These are phyloP conservation scores for Claviceps sp. DNA, from an alignment of 2,329 filamentous ascomycete genomes.

Conservation along the genomic window DNA sequence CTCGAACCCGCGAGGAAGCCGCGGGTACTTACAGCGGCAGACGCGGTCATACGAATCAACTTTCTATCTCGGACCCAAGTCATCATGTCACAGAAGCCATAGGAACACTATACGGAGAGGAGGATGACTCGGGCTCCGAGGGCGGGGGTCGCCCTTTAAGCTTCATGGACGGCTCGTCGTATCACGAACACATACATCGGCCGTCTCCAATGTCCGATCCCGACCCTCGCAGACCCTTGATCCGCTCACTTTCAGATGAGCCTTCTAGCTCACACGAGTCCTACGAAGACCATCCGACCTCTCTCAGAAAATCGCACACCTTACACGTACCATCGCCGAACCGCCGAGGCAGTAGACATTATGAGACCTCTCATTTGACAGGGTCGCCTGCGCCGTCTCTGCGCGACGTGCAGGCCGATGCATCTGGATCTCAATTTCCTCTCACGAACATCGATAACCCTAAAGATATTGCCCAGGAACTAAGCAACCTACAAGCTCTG, in stretches of 20 bases:
- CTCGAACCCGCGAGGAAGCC: constrained; percentile 40
- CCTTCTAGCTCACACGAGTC: constrained; percentile 15
- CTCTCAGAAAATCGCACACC: constrained; percentile 30
- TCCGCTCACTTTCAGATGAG: constrained; percentile 34
- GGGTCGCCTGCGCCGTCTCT: constrained; percentile 39
- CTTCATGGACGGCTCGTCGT: constrained; percentile 48
- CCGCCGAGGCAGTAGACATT: constrained; percentile 27
- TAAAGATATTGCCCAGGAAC: constrained; percentile 77
- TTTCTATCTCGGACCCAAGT: constrained; percentile 70
- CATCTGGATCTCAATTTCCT: constrained; percentile 55
- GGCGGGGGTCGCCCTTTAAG: constrained; percentile 51
- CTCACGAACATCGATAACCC: constrained; percentile 84
- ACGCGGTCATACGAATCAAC: constrained; percentile 43
- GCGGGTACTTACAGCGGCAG: constrained; percentile 43
- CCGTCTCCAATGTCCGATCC: constrained; percentile 13
- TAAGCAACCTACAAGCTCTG: constrained; percentile 83
- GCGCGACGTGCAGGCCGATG: constrained; percentile 44
- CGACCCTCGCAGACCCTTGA: constrained; percentile 27
- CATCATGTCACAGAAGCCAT: constrained; percentile 94
- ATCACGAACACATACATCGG: constrained; percentile 35
- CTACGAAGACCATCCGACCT: constrained; percentile 19
- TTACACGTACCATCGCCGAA: constrained; percentile 24
- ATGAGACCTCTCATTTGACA: constrained; percentile 30
- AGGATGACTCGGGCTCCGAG: constrained; percentile 47
- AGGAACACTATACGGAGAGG: constrained; percentile 76